A percentile compares a stretch with the other conserved stretches of the same genome.
phyloP scores from a whole-genome alignment of 140 eudicot genomes.

The Oenanthe javanica region DNA sequence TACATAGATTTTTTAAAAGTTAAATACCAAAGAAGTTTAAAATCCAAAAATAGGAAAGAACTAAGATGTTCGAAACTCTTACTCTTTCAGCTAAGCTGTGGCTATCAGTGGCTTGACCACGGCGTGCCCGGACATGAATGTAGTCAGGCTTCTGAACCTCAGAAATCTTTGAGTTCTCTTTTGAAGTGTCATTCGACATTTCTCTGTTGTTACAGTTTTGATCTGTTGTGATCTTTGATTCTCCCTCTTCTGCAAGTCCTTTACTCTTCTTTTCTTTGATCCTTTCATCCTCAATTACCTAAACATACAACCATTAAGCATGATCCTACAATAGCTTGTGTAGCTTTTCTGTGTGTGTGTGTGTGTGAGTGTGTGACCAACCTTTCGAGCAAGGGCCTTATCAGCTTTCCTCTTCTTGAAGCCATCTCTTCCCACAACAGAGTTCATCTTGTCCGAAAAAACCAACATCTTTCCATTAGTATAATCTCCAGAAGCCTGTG shows the following conservation, averaged over 20 bases:
- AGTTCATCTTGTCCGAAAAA: constrained; percentile 33
- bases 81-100: constrained; percentile 98
- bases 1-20: not conserved
- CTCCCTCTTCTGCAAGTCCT: constrained; percentile 48
- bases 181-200: constrained; percentile 28
- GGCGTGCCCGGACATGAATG: constrained; percentile 93
- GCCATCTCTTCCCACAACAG: constrained; percentile 34
- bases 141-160: constrained; percentile 65
- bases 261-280: constrained; percentile 40
- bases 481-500: constrained; percentile 2
- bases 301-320: not conserved
- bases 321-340: not conserved
- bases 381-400: constrained; percentile 44
- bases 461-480: constrained; percentile 15
- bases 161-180: constrained; percentile 41
- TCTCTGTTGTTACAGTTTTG: constrained; percentile 32
- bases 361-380: not conserved
- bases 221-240: constrained; percentile 36
- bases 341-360: not conserved
- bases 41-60: not conserved
- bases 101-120: constrained; percentile 99
- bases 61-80: constrained; percentile 11
- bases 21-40: not conserved
- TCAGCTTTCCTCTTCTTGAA: constrained; percentile 74
- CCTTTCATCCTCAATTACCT: constrained; percentile 44